Conservation (phyloP, 108 stramenopile species). For the Schizochytrium sp. region DNA sequence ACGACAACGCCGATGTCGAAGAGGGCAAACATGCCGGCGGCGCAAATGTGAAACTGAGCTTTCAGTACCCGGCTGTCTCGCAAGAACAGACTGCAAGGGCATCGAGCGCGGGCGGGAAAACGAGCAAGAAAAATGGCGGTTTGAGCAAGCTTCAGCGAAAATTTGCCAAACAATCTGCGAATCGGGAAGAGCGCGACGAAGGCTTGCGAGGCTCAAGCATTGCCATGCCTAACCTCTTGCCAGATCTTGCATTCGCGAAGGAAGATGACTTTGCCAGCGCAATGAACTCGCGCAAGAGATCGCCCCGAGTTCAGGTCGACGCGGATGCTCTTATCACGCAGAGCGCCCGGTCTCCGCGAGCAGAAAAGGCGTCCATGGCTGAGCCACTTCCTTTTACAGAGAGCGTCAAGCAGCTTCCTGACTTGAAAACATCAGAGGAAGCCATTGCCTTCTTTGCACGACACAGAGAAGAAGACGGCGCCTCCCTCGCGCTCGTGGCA, state of each 20-base stretch:
- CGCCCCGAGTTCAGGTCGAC: not conserved
- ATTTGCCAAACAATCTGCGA: not conserved
- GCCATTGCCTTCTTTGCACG: not conserved
- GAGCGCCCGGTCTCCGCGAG: not conserved
- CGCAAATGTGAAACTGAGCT: not conserved
- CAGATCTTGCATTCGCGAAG: not conserved
- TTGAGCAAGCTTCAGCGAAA: not conserved
- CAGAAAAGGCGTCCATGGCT: not conserved
- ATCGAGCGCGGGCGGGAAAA: not conserved
- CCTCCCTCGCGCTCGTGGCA: not conserved
- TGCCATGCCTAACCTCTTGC: not conserved
- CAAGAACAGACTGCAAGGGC: not conserved
- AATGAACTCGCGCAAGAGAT: not conserved
- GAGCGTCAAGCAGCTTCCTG: not conserved
- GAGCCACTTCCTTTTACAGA: not conserved
- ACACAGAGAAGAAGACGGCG: not conserved
- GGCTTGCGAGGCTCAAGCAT: not conserved
- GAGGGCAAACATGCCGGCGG: no score
- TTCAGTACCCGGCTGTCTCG: not conserved
- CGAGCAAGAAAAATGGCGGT: not conserved
- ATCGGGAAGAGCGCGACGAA: not conserved
- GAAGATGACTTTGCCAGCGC: not conserved
- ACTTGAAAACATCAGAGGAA: not conserved
- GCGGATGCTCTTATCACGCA: not conserved
- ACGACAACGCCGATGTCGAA: no score